Base-by-base conservation (phyloP, 2,329 filamentous ascomycete genomes). In the Zymoseptoria crescenta region DNA sequence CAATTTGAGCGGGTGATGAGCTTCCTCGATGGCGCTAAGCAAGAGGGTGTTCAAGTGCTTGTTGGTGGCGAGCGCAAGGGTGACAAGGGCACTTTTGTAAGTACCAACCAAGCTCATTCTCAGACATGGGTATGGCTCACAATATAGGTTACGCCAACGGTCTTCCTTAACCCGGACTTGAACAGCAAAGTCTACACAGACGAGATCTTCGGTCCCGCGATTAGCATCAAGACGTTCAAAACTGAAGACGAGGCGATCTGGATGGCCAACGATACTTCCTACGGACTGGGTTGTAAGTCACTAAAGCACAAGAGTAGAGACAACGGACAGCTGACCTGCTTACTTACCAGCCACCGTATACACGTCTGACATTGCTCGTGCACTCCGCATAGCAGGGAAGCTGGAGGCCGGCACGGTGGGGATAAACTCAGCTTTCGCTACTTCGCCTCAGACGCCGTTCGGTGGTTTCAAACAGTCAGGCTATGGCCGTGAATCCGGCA, bases 301-400 rank as follows among this genome's bases (percentile, higher is more conserved):
- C 16, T 7, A n/a, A 45, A n/a, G 13, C 35, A 74, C 65, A 60
- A 57, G 29, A 68, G 10, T 51, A 21, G 20, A 27, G 20, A 21
- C 49, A 13, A 10, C 49, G 8, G 1, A 51, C 24, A 21, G 19
- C 49, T 51, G 49, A 21, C 49, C 68, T 4, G 71, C 74, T 56
- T 21, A 24, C 20, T 30, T 20, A 29, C 77, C 80, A 7, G 80
- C 84, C 3, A 81, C 88, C 0, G 81, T 94, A 1, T 94, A 90
- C 72, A 91, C 88, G 0, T 76, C 80, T 62, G 84, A 92, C 69
- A 74, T 92, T 21, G 72, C 67, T 1, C 63, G 74, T 20, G 76
- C 72, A 2, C 55, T 78, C 16, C 67, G 73, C 16, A 63, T 78
- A 28, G 76, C 76, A 5, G 72, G 69, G 61, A 70, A 73, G 59